phyloP scores from a whole-genome alignment of 2,329 filamentous ascomycete species.

The Colletotrichum lindemuthianum region DNA sequence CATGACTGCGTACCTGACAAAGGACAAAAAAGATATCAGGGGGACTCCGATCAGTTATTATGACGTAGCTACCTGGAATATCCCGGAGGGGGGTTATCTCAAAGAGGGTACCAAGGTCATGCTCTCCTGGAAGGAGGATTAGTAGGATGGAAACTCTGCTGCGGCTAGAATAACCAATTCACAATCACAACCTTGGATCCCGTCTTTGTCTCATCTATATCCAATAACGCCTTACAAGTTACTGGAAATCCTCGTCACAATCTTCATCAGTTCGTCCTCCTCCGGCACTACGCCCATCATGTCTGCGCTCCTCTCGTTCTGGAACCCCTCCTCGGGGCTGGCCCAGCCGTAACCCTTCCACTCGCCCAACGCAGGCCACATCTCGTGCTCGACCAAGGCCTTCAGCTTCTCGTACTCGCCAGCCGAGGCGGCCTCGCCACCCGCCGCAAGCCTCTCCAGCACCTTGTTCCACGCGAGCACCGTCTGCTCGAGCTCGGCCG shows the following conservation, averaged over 20 bases:
- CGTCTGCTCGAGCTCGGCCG: conserved; percentile 72
- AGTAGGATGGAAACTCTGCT: no score
- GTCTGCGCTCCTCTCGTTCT: conserved; percentile 46
- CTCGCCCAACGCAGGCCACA: conserved; percentile 68
- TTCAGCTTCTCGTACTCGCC: conserved; percentile 45
- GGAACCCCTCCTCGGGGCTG: conserved; percentile 62
- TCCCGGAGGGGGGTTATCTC: no score
- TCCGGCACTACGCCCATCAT: conserved; percentile 24
- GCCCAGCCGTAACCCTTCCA: conserved; percentile 74
- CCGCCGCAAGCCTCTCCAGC: conserved; percentile 52
- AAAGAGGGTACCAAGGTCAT: no score
- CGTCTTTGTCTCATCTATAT: background rate
- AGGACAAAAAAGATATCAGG: no score
- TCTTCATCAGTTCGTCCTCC: conserved; percentile 27
- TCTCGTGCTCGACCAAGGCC: conserved; percentile 49
- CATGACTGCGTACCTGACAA: no score
- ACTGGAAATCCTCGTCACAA: conserved; percentile 16
- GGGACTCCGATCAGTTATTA: no score
- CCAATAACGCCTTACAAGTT: conserved; percentile 5
- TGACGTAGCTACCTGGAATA: no score
- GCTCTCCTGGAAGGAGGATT: no score
- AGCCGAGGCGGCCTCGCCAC: conserved; percentile 41
- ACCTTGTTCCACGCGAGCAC: conserved; percentile 67
- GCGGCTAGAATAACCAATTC: background rate
- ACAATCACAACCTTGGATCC: background rate